phyloP scores from a whole-genome alignment of 1,284 basidiomycete genomes.

The Stygiomarasmius scandens region DNA sequence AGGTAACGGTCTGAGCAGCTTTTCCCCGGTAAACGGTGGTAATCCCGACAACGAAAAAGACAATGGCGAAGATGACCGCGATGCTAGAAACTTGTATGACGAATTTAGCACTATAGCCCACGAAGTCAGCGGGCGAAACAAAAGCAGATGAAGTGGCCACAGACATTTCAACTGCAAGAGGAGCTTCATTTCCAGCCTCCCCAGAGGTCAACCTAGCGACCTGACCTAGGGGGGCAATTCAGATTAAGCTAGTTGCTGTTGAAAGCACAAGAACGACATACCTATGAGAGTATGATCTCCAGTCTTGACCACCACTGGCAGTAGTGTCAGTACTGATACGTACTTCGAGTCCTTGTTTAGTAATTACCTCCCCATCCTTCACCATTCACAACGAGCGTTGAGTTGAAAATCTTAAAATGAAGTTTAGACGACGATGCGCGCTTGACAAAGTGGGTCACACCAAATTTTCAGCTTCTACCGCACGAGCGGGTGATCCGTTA shows the following conservation, averaged over 20 bases:
- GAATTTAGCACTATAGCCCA: conserved; percentile 48
- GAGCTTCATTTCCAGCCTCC: conserved; percentile 65
- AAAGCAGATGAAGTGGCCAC: conserved; percentile 20
- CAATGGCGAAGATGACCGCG: conserved; percentile 61
- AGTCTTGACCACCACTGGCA: conserved; percentile 63
- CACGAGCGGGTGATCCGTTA: conserved; percentile 48
- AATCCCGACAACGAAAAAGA: conserved; percentile 69
- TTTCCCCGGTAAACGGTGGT: conserved; percentile 67
- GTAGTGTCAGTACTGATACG: not conserved
- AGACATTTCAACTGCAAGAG: conserved; percentile 69
- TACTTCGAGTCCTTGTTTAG: conserved; percentile 21
- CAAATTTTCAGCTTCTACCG: conserved; percentile 68
- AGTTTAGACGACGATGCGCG: not conserved
- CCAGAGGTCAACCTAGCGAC: conserved; percentile 67
- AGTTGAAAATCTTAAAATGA: conserved; percentile 59
- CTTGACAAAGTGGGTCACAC: conserved; percentile 32
- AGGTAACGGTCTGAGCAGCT: conserved; percentile 62
- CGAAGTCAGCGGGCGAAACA: not conserved
- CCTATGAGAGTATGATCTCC: conserved; percentile 70
- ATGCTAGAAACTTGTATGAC: conserved; percentile 63
- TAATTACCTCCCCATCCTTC: conserved; percentile 62
- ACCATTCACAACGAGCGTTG: conserved; percentile 67
- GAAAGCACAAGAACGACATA: conserved; percentile 22
- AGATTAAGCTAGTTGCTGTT: not conserved
- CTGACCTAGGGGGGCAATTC: conserved; percentile 46